These are phyloP conservation scores for Auricularia sp. DNA, from an alignment of 768 basidiomycete species.

Conservation along the genomic window DNA sequence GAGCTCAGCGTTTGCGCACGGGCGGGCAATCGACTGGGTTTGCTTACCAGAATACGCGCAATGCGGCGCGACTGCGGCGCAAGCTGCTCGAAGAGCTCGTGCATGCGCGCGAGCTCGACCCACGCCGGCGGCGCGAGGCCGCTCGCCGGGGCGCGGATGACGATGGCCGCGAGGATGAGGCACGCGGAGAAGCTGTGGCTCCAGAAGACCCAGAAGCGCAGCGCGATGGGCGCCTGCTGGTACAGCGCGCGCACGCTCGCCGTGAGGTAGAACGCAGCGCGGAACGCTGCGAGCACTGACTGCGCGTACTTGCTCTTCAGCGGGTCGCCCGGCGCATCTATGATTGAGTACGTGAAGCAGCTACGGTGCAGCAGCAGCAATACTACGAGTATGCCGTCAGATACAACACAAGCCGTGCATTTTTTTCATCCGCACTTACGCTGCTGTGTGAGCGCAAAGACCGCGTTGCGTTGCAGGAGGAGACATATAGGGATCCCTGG, in stretches of 20 bases:
- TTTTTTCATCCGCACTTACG: background rate
- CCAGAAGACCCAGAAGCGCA: conserved; percentile 65
- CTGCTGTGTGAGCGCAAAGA: conserved; percentile 31
- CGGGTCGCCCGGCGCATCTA: conserved; percentile 53
- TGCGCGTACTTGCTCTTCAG: conserved; percentile 58
- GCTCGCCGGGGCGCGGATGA: conserved; percentile 61
- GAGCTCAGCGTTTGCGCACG: too few species aligned
- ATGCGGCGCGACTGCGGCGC: conserved; percentile 26
- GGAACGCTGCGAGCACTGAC: conserved; percentile 59
- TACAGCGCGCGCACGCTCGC: conserved; percentile 39
- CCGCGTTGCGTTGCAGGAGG: conserved; percentile 56
- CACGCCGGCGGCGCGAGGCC: conserved; percentile 66
- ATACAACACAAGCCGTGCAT: background rate
- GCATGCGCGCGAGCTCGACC: conserved; percentile 50
- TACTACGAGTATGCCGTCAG: conserved; percentile 27
- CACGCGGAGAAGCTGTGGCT: conserved; percentile 63
- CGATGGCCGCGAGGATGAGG: conserved; percentile 69
- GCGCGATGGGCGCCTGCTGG: conserved; percentile 44
- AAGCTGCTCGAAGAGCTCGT: conserved; percentile 56
- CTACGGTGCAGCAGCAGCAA: conserved; percentile 65
- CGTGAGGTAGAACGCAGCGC: conserved; percentile 53
- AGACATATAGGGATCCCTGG: conserved; percentile 15
- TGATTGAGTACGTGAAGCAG: conserved; percentile 66
- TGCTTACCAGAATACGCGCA: background rate
- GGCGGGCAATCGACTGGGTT: too few species aligned